Percentiles rank a stretch among this genome's conserved stretches.
Evolutionary conservation across 768 basidiomycete species (phyloP).

Genomic region (Termitomyces heimii): DNA sequence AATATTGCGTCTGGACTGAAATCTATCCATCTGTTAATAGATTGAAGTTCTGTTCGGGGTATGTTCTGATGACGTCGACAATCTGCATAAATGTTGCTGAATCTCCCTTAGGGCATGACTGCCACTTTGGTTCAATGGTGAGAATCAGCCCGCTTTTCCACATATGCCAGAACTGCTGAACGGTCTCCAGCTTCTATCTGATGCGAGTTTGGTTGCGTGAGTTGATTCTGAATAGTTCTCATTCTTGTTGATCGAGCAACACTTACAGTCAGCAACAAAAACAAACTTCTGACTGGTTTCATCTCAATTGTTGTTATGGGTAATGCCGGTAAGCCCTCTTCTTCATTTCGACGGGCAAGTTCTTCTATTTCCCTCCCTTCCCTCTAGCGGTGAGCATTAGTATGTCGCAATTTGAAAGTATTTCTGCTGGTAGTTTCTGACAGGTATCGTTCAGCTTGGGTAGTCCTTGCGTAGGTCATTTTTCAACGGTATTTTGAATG

Average conservation of each 20-base stretch:
- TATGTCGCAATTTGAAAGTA: constrained; percentile 2
- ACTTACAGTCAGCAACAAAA: constrained; percentile 34
- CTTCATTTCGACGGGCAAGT: not conserved
- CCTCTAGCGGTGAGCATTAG: constrained; percentile 22
- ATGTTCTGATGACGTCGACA: constrained; percentile 4
- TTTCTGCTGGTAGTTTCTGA: not conserved
- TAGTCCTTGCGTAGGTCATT: constrained; percentile 30
- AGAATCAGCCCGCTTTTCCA: constrained; percentile 5
- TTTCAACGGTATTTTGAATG: not conserved
- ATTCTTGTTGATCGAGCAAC: not conserved
- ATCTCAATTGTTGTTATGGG: constrained; percentile 27
- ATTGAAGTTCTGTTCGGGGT: constrained; percentile 43
- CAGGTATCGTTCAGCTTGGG: constrained; percentile 27
- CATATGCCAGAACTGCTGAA: not conserved
- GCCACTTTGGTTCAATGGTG: constrained; percentile 48
- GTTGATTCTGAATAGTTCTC: constrained; percentile 11
- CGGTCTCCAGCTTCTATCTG: constrained; percentile 35
- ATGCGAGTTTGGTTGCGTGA: constrained; percentile 42
- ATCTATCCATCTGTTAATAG: constrained; percentile 16
- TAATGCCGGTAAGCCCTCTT: constrained; percentile 21
- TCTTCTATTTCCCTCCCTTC: not conserved
- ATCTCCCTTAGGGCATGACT: constrained; percentile 36
- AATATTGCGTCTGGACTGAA: not conserved
- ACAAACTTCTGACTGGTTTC: constrained; percentile 23
- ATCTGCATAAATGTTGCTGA: not conserved